Evolutionary conservation across 2,329 filamentous ascomycete genomes (phyloP).

Genomic region (Colletotrichum somersetense): DNA sequence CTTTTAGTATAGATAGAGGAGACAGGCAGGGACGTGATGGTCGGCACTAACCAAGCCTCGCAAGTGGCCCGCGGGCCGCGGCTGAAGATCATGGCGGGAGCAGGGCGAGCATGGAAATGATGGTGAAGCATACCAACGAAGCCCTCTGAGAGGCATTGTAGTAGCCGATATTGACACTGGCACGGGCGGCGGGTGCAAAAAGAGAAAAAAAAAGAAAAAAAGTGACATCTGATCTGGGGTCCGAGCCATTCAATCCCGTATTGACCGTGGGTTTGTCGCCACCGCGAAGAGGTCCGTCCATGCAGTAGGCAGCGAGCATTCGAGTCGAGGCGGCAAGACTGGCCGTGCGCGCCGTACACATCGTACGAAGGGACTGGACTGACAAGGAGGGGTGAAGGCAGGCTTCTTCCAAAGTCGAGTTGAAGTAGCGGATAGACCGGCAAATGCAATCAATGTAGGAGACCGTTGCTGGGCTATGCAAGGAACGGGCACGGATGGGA

Average conservation of each 20-base stretch:
- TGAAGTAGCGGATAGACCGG: background rate
- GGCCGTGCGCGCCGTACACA: conserved; percentile 22
- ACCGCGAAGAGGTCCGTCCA: conserved; percentile 33
- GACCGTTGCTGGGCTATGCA: background rate
- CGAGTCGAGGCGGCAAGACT: conserved; percentile 17
- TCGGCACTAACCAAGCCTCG: conserved; percentile 35
- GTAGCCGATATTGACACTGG: conserved; percentile 15
- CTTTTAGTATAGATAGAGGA: background rate
- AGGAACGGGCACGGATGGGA: background rate
- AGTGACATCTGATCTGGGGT: conserved; percentile 37
- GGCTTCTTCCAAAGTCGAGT: conserved; percentile 2
- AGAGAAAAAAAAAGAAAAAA: background rate
- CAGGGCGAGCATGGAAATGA: conserved; percentile 30
- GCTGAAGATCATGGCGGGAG: conserved; percentile 39
- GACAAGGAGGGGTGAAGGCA: background rate
- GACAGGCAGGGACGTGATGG: conserved; percentile 22
- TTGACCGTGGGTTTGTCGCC: conserved; percentile 20
- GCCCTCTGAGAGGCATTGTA: background rate
- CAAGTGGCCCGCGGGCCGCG: conserved; percentile 36
- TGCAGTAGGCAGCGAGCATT: conserved; percentile 25
- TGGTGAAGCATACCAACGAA: conserved; percentile 38
- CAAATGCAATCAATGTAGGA: background rate
- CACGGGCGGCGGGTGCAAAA: conserved; percentile 21
- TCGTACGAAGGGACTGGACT: background rate
- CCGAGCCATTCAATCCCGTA: conserved; percentile 6